These are phyloP conservation scores for Eimeria falciformis DNA, from an alignment of 169 alveolate genomes.

Conservation along the genomic window DNA sequence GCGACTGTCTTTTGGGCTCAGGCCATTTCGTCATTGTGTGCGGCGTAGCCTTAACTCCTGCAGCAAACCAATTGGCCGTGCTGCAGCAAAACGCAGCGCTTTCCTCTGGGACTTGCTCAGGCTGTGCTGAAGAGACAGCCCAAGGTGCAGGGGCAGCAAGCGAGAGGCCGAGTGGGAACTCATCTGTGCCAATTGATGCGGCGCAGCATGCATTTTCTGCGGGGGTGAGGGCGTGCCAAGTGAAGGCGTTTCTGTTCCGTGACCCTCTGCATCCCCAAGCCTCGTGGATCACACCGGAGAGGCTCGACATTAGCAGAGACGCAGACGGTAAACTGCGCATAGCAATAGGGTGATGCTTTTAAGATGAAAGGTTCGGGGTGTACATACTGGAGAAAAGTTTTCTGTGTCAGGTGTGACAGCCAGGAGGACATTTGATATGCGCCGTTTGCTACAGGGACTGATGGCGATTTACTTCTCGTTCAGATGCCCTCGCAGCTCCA, in stretches of 20 bases:
- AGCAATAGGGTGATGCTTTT: no score
- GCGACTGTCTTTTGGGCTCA: not conserved
- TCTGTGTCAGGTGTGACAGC: no score
- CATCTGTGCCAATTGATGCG: not conserved
- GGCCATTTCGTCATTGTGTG: not conserved
- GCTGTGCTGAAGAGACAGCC: not conserved
- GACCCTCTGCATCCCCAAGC: constrained; percentile 17
- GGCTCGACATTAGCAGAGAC: not conserved
- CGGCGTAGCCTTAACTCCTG: not conserved
- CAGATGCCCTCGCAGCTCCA: not conserved
- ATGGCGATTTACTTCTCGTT: not conserved
- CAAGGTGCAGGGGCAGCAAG: not conserved
- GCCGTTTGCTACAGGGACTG: not conserved
- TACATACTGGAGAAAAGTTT: no score
- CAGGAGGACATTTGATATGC: no score
- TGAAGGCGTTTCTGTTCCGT: not conserved
- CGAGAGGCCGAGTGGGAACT: not conserved
- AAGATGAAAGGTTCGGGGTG: no score
- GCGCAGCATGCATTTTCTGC: not conserved
- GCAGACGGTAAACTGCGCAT: not conserved
- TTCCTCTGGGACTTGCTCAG: not conserved
- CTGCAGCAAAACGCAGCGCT: not conserved
- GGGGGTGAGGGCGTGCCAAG: constrained; percentile 6
- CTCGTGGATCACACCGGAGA: not conserved
- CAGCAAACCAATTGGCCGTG: not conserved